Evolutionary conservation across 1,284 basidiomycete species (phyloP).

Genomic region (Schizophyllum commune): DNA sequence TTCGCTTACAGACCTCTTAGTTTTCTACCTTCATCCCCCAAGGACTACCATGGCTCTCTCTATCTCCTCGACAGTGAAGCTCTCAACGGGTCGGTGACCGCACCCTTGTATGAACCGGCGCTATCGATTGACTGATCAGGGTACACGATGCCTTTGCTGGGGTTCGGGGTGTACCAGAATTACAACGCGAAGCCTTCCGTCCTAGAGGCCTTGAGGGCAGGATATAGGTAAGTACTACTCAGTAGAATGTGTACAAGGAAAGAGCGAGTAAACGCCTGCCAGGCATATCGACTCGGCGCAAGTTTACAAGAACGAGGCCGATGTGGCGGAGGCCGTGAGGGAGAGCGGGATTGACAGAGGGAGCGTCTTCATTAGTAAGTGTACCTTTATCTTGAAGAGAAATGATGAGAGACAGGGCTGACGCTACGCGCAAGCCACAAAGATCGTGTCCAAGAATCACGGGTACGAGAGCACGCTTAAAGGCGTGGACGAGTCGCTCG

Average conservation of each 20-base stretch:
- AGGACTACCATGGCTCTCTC: conserved; percentile 11
- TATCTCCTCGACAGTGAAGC: conserved; percentile 23
- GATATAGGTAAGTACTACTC: conserved; percentile 50
- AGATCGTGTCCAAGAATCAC: conserved; percentile 46
- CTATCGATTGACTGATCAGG: conserved; percentile 26
- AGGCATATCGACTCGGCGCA: conserved; percentile 71
- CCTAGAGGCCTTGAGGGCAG: conserved; percentile 63
- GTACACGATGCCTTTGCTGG: conserved; percentile 63
- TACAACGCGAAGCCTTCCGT: conserved; percentile 50
- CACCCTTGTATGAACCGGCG: not conserved
- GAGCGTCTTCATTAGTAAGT: conserved; percentile 71
- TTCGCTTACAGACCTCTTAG: not conserved
- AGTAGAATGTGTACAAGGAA: not conserved
- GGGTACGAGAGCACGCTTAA: conserved; percentile 52
- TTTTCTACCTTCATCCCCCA: not conserved
- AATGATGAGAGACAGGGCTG: too few relatives aligned
- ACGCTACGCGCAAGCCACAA: conserved; percentile 39
- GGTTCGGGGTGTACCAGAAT: conserved; percentile 78
- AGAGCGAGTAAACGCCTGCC: not conserved
- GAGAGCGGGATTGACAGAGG: conserved; percentile 44
- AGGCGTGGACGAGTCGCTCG: conserved; percentile 51
- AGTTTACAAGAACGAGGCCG: conserved; percentile 66
- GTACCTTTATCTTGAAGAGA: too few relatives aligned
- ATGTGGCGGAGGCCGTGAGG: conserved; percentile 50
- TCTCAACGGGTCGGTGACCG: conserved; percentile 28